Conservation (phyloP, 2,329 filamentous ascomycete genomes). For the Penicillium sumatraense region DNA sequence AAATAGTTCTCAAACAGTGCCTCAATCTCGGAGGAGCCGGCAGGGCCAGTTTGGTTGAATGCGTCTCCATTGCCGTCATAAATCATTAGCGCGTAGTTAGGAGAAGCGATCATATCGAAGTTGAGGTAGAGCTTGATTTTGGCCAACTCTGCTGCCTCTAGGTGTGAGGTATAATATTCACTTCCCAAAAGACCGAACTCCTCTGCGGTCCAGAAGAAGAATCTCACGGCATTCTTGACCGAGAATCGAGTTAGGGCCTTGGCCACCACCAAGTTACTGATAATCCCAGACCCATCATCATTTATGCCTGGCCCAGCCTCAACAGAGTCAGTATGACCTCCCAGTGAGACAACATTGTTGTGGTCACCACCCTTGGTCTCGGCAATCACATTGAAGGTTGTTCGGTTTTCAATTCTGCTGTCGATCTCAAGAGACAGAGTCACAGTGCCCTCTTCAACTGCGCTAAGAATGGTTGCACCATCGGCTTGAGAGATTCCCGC, state of each 20-base stretch:
- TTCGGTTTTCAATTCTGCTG: slow-evolving; percentile 51
- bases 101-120: slow-evolving; percentile 72
- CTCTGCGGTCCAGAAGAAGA: slow-evolving; percentile 68
- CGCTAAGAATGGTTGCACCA: slow-evolving; percentile 60
- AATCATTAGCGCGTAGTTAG: slow-evolving; percentile 62
- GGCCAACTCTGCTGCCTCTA: slow-evolving; percentile 55
- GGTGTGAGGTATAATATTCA: slow-evolving; percentile 58
- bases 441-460: slow-evolving; percentile 52
- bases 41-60: slow-evolving; percentile 59
- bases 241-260: slow-evolving; percentile 70
- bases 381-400: slow-evolving; percentile 64
- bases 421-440: slow-evolving; percentile 47
- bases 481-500: slow-evolving; percentile 67
- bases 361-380: slow-evolving; percentile 63
- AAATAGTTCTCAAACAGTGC: slow-evolving; percentile 72
- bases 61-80: slow-evolving; percentile 54
- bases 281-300: slow-evolving; percentile 73
- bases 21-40: slow-evolving; percentile 71
- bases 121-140: slow-evolving; percentile 71
- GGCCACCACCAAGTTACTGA: slow-evolving; percentile 64
- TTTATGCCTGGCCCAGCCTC: slow-evolving; percentile 72
- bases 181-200: slow-evolving; percentile 67
- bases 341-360: slow-evolving; percentile 62
- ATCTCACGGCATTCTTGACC: slow-evolving; percentile 71
- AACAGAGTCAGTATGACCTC: slow-evolving; percentile 66